Conservation (phyloP, 2,329 filamentous ascomycete species). For the Geosmithia putterillii region DNA sequence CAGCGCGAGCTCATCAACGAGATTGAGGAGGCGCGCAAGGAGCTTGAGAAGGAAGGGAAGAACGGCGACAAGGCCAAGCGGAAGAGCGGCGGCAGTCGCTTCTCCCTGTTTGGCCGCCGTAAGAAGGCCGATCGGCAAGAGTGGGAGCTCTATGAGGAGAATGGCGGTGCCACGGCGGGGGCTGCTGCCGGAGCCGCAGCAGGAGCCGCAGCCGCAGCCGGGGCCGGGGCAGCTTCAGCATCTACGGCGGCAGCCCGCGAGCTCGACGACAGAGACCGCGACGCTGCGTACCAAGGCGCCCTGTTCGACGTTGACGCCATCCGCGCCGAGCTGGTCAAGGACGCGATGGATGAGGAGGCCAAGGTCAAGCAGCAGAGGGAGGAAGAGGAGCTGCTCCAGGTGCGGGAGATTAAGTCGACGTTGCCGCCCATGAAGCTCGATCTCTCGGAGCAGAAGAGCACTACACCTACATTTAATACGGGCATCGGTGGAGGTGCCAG, state of each 20-base stretch:
- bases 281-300: slow-evolving; percentile 42
- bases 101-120: slow-evolving; percentile 71
- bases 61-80: slow-evolving; percentile 30
- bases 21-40: slow-evolving; percentile 85
- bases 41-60: slow-evolving; percentile 69
- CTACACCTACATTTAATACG: background rate
- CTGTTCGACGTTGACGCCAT: slow-evolving; percentile 96
- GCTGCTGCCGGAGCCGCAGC: background rate
- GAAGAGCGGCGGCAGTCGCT: slow-evolving; percentile 27
- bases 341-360: slow-evolving; percentile 58
- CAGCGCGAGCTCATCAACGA: slow-evolving; percentile 92
- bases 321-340: slow-evolving; percentile 66
- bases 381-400: slow-evolving; percentile 39
- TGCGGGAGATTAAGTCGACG: slow-evolving; percentile 77
- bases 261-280: slow-evolving; percentile 8
- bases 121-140: slow-evolving; percentile 74
- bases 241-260: slow-evolving; percentile 4
- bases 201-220: too few relatives aligned
- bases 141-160: slow-evolving; percentile 83
- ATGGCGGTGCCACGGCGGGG: background rate
- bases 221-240: background rate
- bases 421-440: slow-evolving; percentile 82
- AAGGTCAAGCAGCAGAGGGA: slow-evolving; percentile 49
- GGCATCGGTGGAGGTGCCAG: background rate
- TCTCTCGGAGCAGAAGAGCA: slow-evolving; percentile 18